phyloP scores from a whole-genome alignment of 164 flowering plant genomes.

The Platanus orientalis region DNA sequence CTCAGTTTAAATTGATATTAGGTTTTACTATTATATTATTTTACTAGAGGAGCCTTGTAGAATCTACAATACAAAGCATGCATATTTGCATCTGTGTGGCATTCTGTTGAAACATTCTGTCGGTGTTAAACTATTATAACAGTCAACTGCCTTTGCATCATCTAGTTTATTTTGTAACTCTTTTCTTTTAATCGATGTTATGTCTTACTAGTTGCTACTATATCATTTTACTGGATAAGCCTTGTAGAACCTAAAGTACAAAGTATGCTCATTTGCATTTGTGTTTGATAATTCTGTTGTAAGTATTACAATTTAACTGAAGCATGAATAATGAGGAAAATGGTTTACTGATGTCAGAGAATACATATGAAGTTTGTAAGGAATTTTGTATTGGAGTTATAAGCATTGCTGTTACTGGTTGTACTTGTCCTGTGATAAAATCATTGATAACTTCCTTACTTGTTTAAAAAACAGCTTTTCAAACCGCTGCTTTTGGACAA shows the following conservation, averaged over 20 bases:
- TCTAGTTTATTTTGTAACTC: neutral
- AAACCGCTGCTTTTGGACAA: constrained; percentile 93
- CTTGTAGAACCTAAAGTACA: neutral
- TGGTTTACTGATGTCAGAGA: neutral
- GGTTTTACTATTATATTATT: neutral
- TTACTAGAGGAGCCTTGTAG: neutral
- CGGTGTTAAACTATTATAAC: too few relatives aligned
- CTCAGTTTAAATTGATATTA: neutral
- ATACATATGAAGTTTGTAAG: neutral
- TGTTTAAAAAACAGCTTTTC: constrained; percentile 59
- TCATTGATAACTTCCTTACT: constrained; percentile 7
- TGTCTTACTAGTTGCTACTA: neutral
- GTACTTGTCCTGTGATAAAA: neutral
- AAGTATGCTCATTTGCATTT: neutral
- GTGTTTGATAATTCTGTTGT: neutral
- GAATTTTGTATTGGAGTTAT: neutral
- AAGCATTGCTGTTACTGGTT: neutral
- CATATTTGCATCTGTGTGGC: neutral
- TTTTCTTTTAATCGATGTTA: neutral
- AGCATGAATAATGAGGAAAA: neutral
- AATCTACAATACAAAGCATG: neutral
- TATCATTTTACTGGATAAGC: neutral
- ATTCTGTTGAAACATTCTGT: too few relatives aligned
- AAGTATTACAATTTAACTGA: neutral
- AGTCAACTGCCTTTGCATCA: too few relatives aligned